phyloP scores from a whole-genome alignment of 768 basidiomycete species.

The Rhodotorula graminis region DNA sequence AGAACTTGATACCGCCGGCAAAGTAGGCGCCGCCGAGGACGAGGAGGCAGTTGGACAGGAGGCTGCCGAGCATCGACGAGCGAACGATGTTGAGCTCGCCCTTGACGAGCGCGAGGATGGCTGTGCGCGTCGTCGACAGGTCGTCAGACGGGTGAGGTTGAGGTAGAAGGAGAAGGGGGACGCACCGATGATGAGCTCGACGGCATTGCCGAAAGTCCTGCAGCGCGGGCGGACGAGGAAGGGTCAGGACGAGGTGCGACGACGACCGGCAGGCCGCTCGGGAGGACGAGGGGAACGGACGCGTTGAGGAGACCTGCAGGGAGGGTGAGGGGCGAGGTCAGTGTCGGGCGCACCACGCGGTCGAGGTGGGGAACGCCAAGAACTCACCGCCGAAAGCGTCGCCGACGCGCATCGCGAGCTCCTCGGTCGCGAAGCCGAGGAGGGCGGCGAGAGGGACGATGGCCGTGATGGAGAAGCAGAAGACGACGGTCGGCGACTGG shows the following conservation, averaged over 20 bases:
- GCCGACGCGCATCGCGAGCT: conserved; percentile 73
- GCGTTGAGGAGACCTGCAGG: conserved; percentile 73
- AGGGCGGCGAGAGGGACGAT: conserved; percentile 81
- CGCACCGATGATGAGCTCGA: conserved; percentile 40
- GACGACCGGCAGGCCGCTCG: no score
- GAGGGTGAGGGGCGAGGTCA: not conserved
- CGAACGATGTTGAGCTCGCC: conserved; percentile 70
- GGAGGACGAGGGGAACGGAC: no score
- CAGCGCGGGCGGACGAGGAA: no score
- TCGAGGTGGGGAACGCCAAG: conserved; percentile 50
- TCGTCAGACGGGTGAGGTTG: no score
- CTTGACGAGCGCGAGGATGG: conserved; percentile 72
- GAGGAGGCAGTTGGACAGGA: conserved; percentile 63
- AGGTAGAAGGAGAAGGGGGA: no score
- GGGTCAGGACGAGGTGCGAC: no score
- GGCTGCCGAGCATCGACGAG: conserved; percentile 72
- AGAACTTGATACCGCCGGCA: conserved; percentile 33
- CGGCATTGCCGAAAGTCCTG: conserved; percentile 49
- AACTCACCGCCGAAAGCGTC: conserved; percentile 17
- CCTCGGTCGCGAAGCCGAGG: conserved; percentile 78
- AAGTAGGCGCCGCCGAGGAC: not conserved
- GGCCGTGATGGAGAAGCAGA: conserved; percentile 66
- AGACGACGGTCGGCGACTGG: conserved; percentile 30
- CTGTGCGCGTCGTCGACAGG: not conserved
- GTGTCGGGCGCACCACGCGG: not conserved